Evolutionary conservation across 116 monocot genomes (phyloP).

Genomic region (Cymodocea nodosa): DNA sequence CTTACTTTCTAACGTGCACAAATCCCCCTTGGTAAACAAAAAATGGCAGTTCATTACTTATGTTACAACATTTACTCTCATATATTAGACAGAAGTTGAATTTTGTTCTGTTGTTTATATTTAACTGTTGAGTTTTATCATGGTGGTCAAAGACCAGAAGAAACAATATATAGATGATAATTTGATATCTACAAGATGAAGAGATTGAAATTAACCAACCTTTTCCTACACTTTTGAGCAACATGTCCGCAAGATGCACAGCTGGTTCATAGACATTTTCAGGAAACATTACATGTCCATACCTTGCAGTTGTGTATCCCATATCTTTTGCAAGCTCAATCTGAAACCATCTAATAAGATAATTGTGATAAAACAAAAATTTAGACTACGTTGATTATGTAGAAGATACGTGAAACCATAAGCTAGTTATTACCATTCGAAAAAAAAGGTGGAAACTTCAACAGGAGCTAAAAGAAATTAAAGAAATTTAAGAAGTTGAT

Average conservation of each 20-base stretch:
- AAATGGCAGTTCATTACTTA: too few species aligned
- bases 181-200: background rate
- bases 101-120: too few species aligned
- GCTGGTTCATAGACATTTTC: slow-evolving; percentile 95
- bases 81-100: too few species aligned
- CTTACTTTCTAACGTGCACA: too few species aligned
- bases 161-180: background rate
- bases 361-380: background rate
- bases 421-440: too few species aligned
- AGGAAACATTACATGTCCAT: slow-evolving; percentile 99
- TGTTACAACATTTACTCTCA: too few species aligned
- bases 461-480: too few species aligned
- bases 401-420: too few species aligned
- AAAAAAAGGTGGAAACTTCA: too few species aligned
- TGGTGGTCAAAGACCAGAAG: background rate
- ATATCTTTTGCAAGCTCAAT: slow-evolving; percentile 93
- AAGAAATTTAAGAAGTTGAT: too few species aligned
- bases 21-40: too few species aligned
- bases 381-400: too few species aligned
- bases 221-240: slow-evolving; percentile 90
- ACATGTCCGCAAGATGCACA: slow-evolving; percentile 67
- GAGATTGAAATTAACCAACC: slow-evolving; percentile 19
- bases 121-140: background rate
- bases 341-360: slow-evolving; percentile 62
- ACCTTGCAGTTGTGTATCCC: slow-evolving; percentile 82